Evolutionary conservation across 768 basidiomycete genomes (phyloP), one percentile per base, ranked within the genome.

Genomic region (Suillus decipiens): DNA sequence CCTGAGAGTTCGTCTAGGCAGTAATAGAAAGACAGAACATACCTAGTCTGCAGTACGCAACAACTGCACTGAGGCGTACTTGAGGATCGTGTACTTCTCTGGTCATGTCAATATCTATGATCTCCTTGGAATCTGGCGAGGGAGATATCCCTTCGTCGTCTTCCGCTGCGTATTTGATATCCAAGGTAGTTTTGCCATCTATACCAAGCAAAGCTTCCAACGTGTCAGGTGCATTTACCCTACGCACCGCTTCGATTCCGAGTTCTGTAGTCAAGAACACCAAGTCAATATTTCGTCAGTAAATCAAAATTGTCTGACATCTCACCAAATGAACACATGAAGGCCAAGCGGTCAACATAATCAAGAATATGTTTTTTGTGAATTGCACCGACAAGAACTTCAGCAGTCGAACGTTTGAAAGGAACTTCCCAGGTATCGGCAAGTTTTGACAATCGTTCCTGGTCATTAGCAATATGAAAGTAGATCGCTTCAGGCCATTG

Each of bases 251-350:
- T 70, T 50, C 68, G 64, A 11, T 31, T 69, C 74, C 75, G 39
- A 42, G 11, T 7, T 11, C 10, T 1, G 28, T 41, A 47, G 19
- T 69, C 34, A 43, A 34, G 12, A 47, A 14, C 10, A 33, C 36
- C 3, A 51, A 17, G n/a, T 43, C 36, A 45, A 28, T 5, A 9
- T 9, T 0, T 14, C 15, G n/a, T 43, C 36, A 45, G 31, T 5
- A 9, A 7, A 0, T 11, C 17, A 55, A 6, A 24, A 17, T 19
- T 9, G 41, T 15, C 10, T 31, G 17, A 10, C 4, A 48, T 61
- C 70, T 22, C 34, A 75, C 73, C 62, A n/a, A 76, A 75, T 58
- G 63, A 68, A 3, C 71, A 67, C 69, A 76, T 71, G 59, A 76
- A 73, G 2, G 72, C 67, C 10, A 75, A 60, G 15, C 70, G 71